Percentiles rank a stretch among this genome's conserved stretches.
phyloP scores from a whole-genome alignment of 2,329 filamentous ascomycete genomes.

The Sclerotinia nivalis region DNA sequence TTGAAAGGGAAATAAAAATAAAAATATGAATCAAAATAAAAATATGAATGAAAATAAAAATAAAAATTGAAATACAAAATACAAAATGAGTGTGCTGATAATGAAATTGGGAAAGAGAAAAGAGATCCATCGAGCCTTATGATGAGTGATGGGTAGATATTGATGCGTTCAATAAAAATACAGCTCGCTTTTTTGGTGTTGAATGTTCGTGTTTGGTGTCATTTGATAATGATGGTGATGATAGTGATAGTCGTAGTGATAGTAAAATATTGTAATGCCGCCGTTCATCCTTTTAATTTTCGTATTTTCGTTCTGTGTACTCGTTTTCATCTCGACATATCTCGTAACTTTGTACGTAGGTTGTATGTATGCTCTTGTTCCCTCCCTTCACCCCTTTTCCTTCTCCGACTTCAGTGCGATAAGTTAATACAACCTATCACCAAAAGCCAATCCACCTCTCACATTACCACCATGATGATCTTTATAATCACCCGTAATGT shows the following conservation, averaged over 20 bases:
- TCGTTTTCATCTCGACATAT: slow-evolving; percentile 8
- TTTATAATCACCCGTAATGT: background rate
- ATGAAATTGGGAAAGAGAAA: background rate
- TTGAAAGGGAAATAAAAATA: no score
- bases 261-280: background rate
- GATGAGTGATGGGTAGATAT: background rate
- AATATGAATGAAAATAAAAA: background rate
- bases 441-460: slow-evolving; percentile 44
- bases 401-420: background rate
- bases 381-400: background rate
- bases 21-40: background rate
- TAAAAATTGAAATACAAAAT: background rate
- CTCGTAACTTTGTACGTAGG: slow-evolving; percentile 14
- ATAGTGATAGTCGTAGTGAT: background rate
- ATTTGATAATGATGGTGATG: background rate
- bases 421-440: slow-evolving; percentile 48
- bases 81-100: background rate
- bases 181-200: background rate
- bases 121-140: background rate
- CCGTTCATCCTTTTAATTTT: background rate
- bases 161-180: slow-evolving; percentile 3
- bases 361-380: background rate
- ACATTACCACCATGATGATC: background rate
- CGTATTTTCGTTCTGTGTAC: background rate
- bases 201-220: background rate